These are phyloP conservation scores for Mycena epipterygia DNA, from an alignment of 768 basidiomycete genomes.

Conservation along the genomic window DNA sequence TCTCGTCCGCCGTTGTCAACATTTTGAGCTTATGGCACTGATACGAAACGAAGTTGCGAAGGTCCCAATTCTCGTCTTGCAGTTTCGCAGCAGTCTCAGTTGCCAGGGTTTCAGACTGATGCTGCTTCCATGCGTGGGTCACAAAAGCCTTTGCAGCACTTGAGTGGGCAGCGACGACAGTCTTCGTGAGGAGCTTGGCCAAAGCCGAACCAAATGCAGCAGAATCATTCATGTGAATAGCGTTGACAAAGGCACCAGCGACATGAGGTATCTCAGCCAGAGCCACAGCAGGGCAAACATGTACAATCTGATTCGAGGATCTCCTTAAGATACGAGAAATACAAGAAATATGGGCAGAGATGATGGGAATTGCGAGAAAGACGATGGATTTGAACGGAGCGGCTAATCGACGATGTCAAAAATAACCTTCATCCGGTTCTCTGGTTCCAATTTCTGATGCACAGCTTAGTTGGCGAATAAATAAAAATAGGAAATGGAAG, in stretches of 20 bases:
- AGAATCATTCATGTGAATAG: conserved; percentile 5
- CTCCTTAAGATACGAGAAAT: no score
- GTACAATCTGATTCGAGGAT: no score
- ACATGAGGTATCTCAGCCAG: conserved; percentile 3
- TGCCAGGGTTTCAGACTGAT: conserved; percentile 18
- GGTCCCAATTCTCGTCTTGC: conserved; percentile 19
- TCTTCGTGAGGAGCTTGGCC: conserved; percentile 7
- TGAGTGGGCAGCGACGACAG: conserved; percentile 5
- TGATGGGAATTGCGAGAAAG: no score
- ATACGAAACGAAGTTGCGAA: conserved; percentile 18
- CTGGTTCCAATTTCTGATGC: no score
- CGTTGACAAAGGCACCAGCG: conserved; percentile 2
- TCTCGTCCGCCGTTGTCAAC: conserved; percentile 23
- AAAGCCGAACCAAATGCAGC: conserved; percentile 14
- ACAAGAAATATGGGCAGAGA: no score
- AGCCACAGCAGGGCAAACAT: conserved; percentile 16
- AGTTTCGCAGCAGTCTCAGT: conserved; percentile 22
- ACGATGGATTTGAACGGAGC: no score
- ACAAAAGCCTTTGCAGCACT: conserved; percentile 10
- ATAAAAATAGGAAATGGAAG: no score
- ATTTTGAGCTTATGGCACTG: conserved; percentile 14
- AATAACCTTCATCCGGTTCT: no score
- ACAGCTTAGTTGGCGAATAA: no score
- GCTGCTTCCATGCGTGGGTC: conserved; percentile 15
- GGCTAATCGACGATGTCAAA: no score